Percentiles rank a stretch among this genome's conserved stretches.
These are phyloP conservation scores for Pyrenochaeta sp. DNA, from an alignment of 2,329 filamentous ascomycete genomes.

Conservation along the genomic window DNA sequence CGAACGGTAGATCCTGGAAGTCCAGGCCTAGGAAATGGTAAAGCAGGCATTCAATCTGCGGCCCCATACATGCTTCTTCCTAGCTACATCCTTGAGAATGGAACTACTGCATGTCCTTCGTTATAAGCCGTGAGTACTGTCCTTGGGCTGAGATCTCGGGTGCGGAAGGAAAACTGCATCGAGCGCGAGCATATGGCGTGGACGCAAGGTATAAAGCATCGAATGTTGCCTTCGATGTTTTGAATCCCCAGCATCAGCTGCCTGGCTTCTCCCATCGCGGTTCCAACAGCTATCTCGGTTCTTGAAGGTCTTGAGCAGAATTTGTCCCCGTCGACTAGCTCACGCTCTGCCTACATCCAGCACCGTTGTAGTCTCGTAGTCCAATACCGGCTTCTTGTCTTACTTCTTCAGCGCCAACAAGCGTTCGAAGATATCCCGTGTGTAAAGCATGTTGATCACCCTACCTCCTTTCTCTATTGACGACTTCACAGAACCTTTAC, in stretches of 20 bases:
- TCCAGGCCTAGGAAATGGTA: no score
- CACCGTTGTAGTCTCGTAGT: background rate
- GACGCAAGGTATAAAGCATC: constrained; percentile 1
- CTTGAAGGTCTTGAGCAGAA: background rate
- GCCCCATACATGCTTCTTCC: no score
- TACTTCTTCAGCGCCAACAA: background rate
- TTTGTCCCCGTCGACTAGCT: background rate
- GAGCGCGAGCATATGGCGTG: constrained; percentile 1
- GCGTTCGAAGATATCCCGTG: background rate
- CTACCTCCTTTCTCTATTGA: background rate
- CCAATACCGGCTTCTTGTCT: background rate
- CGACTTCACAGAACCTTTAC: no score
- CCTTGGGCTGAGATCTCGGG: background rate
- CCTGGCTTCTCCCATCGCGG: constrained; percentile 1
- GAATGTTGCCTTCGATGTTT: background rate
- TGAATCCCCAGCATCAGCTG: background rate
- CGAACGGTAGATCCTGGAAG: no score
- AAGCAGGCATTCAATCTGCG: no score
- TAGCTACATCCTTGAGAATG: no score
- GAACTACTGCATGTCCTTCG: background rate
- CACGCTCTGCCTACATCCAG: background rate
- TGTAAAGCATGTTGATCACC: background rate
- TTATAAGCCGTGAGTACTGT: background rate
- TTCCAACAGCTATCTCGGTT: background rate
- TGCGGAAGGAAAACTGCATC: background rate